Evolutionary conservation across 495 filamentous ascomycete species (phyloP).

Genomic region (Neurospora sp.): DNA sequence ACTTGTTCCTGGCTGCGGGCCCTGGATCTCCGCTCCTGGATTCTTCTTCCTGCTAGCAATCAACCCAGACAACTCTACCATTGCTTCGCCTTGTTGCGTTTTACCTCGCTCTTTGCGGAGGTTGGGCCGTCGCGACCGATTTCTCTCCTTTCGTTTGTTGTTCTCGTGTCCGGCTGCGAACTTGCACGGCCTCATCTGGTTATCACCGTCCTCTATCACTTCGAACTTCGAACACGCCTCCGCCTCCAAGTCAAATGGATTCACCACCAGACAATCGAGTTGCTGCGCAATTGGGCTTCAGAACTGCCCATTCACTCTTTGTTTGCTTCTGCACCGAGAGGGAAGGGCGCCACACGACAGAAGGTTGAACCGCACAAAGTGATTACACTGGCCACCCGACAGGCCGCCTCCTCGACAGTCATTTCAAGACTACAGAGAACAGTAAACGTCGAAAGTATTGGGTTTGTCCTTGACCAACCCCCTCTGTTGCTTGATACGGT

Average conservation of each 20-base stretch:
- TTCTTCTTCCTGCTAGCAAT: not conserved
- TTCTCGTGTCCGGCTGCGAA: too few relatives aligned
- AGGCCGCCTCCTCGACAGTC: not conserved
- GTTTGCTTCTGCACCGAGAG: not conserved
- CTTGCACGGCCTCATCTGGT: too few relatives aligned
- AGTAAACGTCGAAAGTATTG: not conserved
- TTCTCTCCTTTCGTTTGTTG: too few relatives aligned
- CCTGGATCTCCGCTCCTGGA: not conserved
- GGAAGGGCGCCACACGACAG: not conserved
- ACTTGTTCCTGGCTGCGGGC: not conserved
- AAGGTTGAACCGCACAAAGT: not conserved
- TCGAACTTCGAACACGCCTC: not conserved
- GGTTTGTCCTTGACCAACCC: not conserved
- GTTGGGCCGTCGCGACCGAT: not conserved
- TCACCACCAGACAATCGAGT: not conserved
- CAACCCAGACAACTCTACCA: not conserved
- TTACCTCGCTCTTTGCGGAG: not conserved
- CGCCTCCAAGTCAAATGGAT: not conserved
- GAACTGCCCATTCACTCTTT: not conserved
- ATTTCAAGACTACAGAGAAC: not conserved
- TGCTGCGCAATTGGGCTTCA: not conserved
- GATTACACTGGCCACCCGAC: not conserved
- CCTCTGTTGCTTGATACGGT: not conserved
- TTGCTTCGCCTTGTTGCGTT: not conserved
- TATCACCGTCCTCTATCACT: not conserved